A percentile compares a stretch with the other conserved stretches of the same genome.
These are phyloP conservation scores for Penicillium frequentans DNA, from an alignment of 2,329 filamentous ascomycete species.

Conservation along the genomic window DNA sequence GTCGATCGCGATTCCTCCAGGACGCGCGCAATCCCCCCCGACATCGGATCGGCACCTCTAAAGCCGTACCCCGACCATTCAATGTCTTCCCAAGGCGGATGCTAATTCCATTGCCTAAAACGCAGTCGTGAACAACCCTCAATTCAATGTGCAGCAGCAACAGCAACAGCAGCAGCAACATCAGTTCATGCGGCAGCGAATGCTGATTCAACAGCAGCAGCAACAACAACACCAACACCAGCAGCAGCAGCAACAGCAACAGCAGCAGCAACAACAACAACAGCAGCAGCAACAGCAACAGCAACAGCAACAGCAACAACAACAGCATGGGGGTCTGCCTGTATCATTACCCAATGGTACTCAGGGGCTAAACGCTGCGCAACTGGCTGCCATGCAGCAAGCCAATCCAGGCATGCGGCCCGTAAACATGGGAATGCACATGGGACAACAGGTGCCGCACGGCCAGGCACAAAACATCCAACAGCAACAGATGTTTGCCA, in stretches of 20 bases:
- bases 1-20: neutral
- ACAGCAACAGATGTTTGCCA: conserved; percentile 36
- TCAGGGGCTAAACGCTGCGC: conserved; percentile 41
- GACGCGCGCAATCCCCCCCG: neutral
- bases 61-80: neutral
- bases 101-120: conserved; percentile 8
- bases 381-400: conserved; percentile 44
- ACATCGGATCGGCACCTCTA: neutral
- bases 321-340: conserved; percentile 36
- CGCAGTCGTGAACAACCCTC: conserved; percentile 43
- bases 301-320: conserved; percentile 35
- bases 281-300: conserved; percentile 36
- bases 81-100: neutral
- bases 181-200: conserved; percentile 9
- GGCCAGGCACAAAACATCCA: conserved; percentile 44
- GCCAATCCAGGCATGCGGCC: conserved; percentile 42
- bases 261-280: conserved; percentile 35
- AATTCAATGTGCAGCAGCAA: conserved; percentile 43
- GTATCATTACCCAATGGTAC: conserved; percentile 44
- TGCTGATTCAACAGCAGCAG: conserved; percentile 28
- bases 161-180: conserved; percentile 31
- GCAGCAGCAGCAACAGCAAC: conserved; percentile 8
- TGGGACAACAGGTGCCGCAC: conserved; percentile 44
- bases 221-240: conserved; percentile 33
- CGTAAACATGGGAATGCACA: conserved; percentile 39